Evolutionary conservation across 305 asterid genomes (phyloP).

Genomic region (Nicotiana rustica): DNA sequence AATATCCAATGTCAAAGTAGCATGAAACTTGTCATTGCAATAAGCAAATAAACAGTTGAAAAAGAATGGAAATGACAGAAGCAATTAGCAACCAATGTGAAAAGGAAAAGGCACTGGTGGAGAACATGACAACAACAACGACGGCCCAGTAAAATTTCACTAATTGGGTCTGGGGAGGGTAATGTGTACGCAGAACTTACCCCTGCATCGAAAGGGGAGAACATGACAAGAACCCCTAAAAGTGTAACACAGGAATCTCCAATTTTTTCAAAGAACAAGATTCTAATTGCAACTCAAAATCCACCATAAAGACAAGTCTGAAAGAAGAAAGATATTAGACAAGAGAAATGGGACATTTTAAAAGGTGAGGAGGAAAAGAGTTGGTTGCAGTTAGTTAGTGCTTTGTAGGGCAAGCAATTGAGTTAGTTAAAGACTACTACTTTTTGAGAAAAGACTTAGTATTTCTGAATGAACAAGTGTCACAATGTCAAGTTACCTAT

Average conservation of each 20-base stretch:
- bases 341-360: slow-evolving; percentile 37
- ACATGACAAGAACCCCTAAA: slow-evolving; percentile 40
- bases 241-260: slow-evolving; percentile 23
- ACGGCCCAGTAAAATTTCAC: too few relatives aligned
- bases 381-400: slow-evolving; percentile 51
- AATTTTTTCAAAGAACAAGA: slow-evolving; percentile 13
- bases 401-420: slow-evolving; percentile 48
- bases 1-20: slow-evolving; percentile 19
- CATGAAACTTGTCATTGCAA: slow-evolving; percentile 11
- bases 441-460: background rate
- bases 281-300: slow-evolving; percentile 15
- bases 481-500: slow-evolving; percentile 36
- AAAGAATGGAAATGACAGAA: slow-evolving; percentile 3
- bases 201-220: background rate
- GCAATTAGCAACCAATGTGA: background rate
- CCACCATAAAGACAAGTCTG: background rate
- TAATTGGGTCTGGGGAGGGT: too few relatives aligned
- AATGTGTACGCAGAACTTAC: too few relatives aligned
- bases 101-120: slow-evolving; percentile 21
- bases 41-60: background rate
- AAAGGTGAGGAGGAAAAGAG: slow-evolving; percentile 34
- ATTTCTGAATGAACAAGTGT: slow-evolving; percentile 14
- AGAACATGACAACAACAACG: slow-evolving; percentile 28
- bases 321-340: slow-evolving; percentile 24
- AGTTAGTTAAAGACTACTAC: slow-evolving; percentile 33